Base-by-base conservation (phyloP, 1,284 basidiomycete species). In the Puccinia novopanici region DNA sequence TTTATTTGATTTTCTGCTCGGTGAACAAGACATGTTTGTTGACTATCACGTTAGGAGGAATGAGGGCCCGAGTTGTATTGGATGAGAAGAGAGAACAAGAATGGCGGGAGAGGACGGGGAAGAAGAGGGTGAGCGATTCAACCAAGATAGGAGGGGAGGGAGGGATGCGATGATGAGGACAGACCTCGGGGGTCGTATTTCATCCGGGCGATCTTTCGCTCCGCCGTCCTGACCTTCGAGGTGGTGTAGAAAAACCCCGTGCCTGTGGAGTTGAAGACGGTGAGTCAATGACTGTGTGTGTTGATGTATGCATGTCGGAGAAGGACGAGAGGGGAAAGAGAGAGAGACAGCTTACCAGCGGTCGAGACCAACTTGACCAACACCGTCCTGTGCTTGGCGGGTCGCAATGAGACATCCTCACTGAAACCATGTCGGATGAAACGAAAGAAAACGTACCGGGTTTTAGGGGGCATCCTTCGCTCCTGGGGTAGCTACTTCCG, bases 231-330 rank as follows among this genome's bases (percentile, higher is more conserved):
- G 22, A 81, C 81, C 72, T 77, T 81, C 3, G 81, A 82, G 42
- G 82, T 82, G 4, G 82, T 82, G 74, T 82, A 82, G 73, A 82
- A 82, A 59, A 81, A 70, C 52, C 82, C 82, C 71, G 74, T 76
- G 12, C 75, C 75, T 76, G 13, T 19, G 12, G 9, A n/a, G n/a
- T n/a, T n/a, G 4, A 5, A n/a, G 17, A 30, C 12, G 27, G 19
- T 42, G 17, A 67, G 45, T 30, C 17, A 22, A 10, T 24, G 10
- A 13, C 8, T 45, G 45, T 17, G n/a, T 34, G 10, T 48, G 24
- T 34, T 48, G 5, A n/a, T n/a, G n/a, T n/a, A n/a, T n/a, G n/a
- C n/a, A n/a, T n/a, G n/a, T n/a, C n/a, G n/a, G n/a, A n/a, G 24
- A 61, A 42, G 4, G n/a, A 13, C 24, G 59, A n/a, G 0, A n/a